Evolutionary conservation across 495 filamentous ascomycete genomes (phyloP).

Genomic region (Trichoderma erinaceum): DNA sequence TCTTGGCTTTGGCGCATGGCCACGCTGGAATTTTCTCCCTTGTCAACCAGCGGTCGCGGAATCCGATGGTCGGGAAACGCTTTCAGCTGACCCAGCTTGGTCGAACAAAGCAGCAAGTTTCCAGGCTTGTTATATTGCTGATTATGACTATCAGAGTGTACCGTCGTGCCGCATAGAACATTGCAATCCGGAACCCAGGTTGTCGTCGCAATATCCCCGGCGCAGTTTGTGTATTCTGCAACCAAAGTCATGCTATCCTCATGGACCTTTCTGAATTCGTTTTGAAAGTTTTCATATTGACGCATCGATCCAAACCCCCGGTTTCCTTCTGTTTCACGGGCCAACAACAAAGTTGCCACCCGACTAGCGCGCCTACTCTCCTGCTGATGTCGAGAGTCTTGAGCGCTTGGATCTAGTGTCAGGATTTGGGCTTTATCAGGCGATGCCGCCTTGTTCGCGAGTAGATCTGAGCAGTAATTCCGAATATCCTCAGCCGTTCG

Average conservation of each 20-base stretch:
- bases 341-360: conserved; percentile 32
- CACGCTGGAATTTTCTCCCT: conserved; percentile 47
- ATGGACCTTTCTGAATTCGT: conserved; percentile 31
- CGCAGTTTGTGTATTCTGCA: conserved; percentile 48
- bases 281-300: conserved; percentile 31
- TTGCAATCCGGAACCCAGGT: conserved; percentile 47
- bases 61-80: conserved; percentile 69
- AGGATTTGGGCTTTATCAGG: conserved; percentile 20
- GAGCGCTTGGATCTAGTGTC: conserved; percentile 24
- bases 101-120: conserved; percentile 71
- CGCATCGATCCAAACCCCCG: conserved; percentile 28
- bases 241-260: conserved; percentile 42
- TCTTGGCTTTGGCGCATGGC: conserved; percentile 60
- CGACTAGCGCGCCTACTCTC: conserved; percentile 19
- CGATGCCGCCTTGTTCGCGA: neutral
- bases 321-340: conserved; percentile 35
- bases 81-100: conserved; percentile 43
- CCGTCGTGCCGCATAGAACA: conserved; percentile 62
- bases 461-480: conserved; percentile 33
- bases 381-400: neutral
- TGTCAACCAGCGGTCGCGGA: conserved; percentile 44
- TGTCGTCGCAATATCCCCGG: conserved; percentile 54
- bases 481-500: conserved; percentile 25
- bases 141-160: conserved; percentile 65
- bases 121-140: conserved; percentile 79